A percentile compares a stretch with the other conserved stretches of the same genome.
These are phyloP conservation scores for Limnanthes douglasii DNA, from an alignment of 345 rosid species.

Conservation along the genomic window DNA sequence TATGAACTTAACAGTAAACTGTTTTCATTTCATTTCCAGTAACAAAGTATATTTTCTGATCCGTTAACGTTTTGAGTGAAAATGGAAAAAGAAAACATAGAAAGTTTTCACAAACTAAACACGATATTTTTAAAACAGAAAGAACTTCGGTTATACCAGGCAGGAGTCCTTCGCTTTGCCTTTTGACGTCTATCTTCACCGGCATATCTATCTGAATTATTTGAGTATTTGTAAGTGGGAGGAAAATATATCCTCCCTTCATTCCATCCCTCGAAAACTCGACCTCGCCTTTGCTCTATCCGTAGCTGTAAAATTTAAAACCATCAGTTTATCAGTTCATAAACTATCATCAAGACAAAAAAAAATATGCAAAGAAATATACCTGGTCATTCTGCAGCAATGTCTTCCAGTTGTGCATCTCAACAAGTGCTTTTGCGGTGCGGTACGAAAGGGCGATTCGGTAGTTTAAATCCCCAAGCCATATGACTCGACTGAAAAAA, in stretches of 20 bases:
- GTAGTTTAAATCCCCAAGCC: conserved; percentile 98
- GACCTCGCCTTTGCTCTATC: conserved; percentile 63
- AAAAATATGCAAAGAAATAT: conserved; percentile 14
- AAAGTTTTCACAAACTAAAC: too few relatives aligned
- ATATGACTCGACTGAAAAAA: conserved; percentile 60
- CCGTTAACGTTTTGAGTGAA: too few relatives aligned
- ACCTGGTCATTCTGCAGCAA: conserved; percentile 95
- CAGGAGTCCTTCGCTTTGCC: conserved; percentile 95
- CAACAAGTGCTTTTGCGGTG: conserved; percentile 83
- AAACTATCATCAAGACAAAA: too few relatives aligned
- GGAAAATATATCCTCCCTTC: conserved; percentile 94
- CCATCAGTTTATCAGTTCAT: too few relatives aligned
- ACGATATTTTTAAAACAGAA: too few relatives aligned
- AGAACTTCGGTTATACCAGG: too few relatives aligned
- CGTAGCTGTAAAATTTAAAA: conserved; percentile 38
- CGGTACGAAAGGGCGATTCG: conserved; percentile 83
- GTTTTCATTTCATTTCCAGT: too few relatives aligned
- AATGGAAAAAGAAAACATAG: too few relatives aligned
- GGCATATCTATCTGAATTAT: conserved; percentile 85
- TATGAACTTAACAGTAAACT: too few relatives aligned
- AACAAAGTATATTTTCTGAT: too few relatives aligned
- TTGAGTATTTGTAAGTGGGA: conserved; percentile 94
- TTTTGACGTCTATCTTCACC: conserved; percentile 70
- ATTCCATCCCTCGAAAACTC: conserved; percentile 81
- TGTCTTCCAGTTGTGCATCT: conserved; percentile 91